Conservation (phyloP, 495 filamentous ascomycete genomes). For the Oidiodendron maius region DNA sequence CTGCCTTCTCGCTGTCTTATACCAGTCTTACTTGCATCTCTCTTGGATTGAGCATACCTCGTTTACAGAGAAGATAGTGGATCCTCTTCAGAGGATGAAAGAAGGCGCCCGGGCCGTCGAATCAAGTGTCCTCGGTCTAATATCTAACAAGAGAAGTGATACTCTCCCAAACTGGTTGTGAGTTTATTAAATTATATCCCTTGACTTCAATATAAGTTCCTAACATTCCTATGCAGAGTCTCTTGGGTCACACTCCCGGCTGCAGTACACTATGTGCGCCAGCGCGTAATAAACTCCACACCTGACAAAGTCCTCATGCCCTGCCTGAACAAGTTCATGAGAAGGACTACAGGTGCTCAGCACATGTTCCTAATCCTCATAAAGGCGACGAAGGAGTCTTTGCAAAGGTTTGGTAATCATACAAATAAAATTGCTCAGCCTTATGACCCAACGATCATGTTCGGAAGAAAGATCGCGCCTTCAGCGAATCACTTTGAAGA, state of each 20-base stretch:
- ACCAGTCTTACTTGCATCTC: conserved; percentile 11
- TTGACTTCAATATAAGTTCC: too few species aligned
- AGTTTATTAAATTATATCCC: background rate
- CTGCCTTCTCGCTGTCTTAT: conserved; percentile 8
- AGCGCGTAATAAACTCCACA: conserved; percentile 5
- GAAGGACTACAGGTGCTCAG: conserved; percentile 7
- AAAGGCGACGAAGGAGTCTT: conserved; percentile 6
- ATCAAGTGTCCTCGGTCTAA: conserved; percentile 5
- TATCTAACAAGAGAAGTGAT: conserved; percentile 12
- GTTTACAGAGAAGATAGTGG: background rate
- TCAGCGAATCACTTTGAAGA: background rate
- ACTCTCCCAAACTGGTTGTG: conserved; percentile 9
- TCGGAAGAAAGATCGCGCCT: background rate
- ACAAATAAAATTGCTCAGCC: background rate
- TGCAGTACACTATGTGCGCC: conserved; percentile 5
- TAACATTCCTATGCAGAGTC: background rate
- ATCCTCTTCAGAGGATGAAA: conserved; percentile 12
- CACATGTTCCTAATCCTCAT: conserved; percentile 1
- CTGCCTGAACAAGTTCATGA: background rate
- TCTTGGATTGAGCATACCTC: background rate
- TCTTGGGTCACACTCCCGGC: conserved; percentile 9
- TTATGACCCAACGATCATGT: background rate
- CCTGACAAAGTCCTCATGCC: conserved; percentile 10
- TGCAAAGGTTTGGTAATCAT: conserved; percentile 2
- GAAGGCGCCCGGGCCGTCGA: conserved; percentile 6